Conservation (phyloP, 2,329 filamentous ascomycete genomes). For the Dactylellina parvicollis region DNA sequence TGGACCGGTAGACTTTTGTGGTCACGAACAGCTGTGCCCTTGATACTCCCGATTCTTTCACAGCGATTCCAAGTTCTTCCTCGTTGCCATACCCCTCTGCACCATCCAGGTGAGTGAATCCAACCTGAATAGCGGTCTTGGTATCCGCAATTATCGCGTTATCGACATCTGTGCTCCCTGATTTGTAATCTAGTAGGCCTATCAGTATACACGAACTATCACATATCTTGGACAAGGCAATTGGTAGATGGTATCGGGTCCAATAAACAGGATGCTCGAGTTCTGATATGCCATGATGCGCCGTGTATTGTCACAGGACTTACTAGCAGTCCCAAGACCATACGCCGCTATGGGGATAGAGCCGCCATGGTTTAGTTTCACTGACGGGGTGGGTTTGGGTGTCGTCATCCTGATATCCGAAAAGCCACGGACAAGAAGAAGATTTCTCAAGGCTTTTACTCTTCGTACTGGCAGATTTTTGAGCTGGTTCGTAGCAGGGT, state of each 20-base stretch:
- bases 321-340: slow-evolving; percentile 47
- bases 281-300: no score
- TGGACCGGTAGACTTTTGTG: slow-evolving; percentile 66
- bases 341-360: slow-evolving; percentile 37
- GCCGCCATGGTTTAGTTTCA: slow-evolving; percentile 26
- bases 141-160: slow-evolving; percentile 63
- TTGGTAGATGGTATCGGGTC: no score
- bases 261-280: no score
- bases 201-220: not conserved
- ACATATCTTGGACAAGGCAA: no score
- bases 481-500: no score
- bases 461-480: no score
- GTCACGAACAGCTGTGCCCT: slow-evolving; percentile 76
- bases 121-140: slow-evolving; percentile 73
- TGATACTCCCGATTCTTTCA: slow-evolving; percentile 73
- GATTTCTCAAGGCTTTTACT: no score
- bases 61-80: slow-evolving; percentile 75
- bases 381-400: not conserved
- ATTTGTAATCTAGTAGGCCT: slow-evolving; percentile 61
- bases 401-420: slow-evolving; percentile 3
- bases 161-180: slow-evolving; percentile 61
- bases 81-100: slow-evolving; percentile 77
- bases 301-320: no score
- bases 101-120: slow-evolving; percentile 78
- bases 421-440: not conserved